A percentile compares a stretch with the other conserved stretches of the same genome.
These are phyloP conservation scores for Coelastrella sp. DNA, from an alignment of 139 green algal species.

Conservation along the genomic window DNA sequence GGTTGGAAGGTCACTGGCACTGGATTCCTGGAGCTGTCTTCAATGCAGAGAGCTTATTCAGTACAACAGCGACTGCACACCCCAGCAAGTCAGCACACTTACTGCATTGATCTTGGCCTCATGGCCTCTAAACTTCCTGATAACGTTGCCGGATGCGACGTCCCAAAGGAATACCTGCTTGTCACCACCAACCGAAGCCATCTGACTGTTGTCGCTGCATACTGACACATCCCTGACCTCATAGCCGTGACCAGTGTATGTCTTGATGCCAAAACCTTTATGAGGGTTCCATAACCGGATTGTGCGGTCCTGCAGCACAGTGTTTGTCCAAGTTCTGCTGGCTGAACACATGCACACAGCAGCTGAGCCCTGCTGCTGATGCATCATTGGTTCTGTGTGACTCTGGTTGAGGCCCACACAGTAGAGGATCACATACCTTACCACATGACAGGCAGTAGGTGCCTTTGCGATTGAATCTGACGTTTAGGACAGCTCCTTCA, in stretches of 20 bases:
- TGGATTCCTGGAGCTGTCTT: too few species aligned
- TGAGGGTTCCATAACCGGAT: conserved; percentile 91
- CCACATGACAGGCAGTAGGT: conserved; percentile 89
- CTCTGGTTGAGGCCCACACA: background rate
- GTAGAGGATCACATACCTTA: conserved; percentile 66
- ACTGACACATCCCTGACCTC: conserved; percentile 85
- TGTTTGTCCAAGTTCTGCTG: too few species aligned
- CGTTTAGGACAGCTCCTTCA: conserved; percentile 85
- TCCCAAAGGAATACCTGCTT: conserved; percentile 94
- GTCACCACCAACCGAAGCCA: conserved; percentile 93
- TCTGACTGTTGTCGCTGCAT: conserved; percentile 88
- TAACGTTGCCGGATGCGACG: conserved; percentile 82
- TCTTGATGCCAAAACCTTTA: conserved; percentile 83
- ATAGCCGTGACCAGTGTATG: conserved; percentile 89
- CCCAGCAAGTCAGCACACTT: background rate
- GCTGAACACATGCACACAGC: background rate
- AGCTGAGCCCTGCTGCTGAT: background rate
- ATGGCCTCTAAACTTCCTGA: conserved; percentile 92
- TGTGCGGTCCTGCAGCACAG: conserved; percentile 86
- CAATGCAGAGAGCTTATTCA: too few species aligned
- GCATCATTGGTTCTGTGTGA: background rate
- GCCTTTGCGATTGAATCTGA: conserved; percentile 87
- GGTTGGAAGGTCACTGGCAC: too few species aligned
- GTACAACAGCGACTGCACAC: too few species aligned
- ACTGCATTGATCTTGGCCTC: conserved; percentile 87